Evolutionary conservation across 441 rosid genomes (phyloP), one percentile per base, ranked within the genome.

Genomic region (Pelargonium australe): DNA sequence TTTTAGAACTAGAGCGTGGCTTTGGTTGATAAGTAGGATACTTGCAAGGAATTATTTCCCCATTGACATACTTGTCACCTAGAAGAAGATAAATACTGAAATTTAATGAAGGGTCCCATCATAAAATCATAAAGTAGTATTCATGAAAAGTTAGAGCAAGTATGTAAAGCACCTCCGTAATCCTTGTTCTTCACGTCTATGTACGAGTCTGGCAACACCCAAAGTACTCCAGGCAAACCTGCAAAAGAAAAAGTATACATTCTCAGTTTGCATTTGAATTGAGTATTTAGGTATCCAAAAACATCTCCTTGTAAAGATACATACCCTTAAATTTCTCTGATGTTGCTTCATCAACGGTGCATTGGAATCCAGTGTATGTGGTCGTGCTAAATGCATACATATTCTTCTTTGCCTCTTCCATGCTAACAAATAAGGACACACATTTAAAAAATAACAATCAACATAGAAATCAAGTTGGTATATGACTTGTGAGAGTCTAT

Each of bases 141-240:
- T 23, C 25, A 23, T 23, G 25, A 23, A 23, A 23, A 23, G 25
- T 23, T 23, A 23, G 25, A 23, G 25, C 25, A 23, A 23, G 25
- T 23, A 23, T 23, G 25, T 23, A n/a, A 17, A 6, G 57, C 40
- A 94, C 97, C 98, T 91, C 99, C 99, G 73, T 94, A 94, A 79
- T 94, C 99, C 76, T 94, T 94, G 85, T 94, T 94, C 77, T 94
- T 94, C 63, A 91, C 96, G 75, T 94, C 97, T 51, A 94, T 88
- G 79, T 94, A 91, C 2, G 97, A 94, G 80, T 94, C 99, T 0
- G 99, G 99, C 41, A 94, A 81, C 45, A 91, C 99, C 99, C 99
- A 94, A 3, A 94, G 92, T 68, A 91, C 99, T 14, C 98, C 98
- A 70, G 98, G 98, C 78, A 94, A 79, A 70, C 98, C 98, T 94